These are phyloP conservation scores for Mycosphaerella arachidis DNA, from an alignment of 2,329 filamentous ascomycete genomes.

Conservation along the genomic window DNA sequence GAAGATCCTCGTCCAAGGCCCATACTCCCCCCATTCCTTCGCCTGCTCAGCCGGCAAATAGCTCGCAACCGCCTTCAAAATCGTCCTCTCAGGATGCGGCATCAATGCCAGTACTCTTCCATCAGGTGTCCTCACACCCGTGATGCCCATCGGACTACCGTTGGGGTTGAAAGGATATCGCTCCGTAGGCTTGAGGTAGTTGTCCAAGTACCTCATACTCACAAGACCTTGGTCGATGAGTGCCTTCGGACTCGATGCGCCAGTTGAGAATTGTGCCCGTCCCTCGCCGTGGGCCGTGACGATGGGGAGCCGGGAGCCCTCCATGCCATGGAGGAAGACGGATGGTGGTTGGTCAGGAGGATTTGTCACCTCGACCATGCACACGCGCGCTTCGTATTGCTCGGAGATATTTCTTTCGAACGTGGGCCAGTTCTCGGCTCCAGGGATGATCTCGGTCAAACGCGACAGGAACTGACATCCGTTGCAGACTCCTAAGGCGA, in stretches of 20 bases:
- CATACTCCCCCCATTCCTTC: slow-evolving; percentile 71
- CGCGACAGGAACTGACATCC: slow-evolving; percentile 92
- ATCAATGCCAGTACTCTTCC: slow-evolving; percentile 83
- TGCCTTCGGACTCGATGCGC: slow-evolving; percentile 41
- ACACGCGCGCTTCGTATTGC: slow-evolving; percentile 84
- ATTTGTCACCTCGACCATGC: slow-evolving; percentile 76
- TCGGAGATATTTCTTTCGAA: slow-evolving; percentile 81
- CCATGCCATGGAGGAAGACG: slow-evolving; percentile 91
- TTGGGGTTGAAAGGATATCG: slow-evolving; percentile 87
- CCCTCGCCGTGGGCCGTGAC: slow-evolving; percentile 90
- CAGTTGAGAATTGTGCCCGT: slow-evolving; percentile 58
- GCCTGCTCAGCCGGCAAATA: slow-evolving; percentile 62
- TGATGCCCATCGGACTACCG: slow-evolving; percentile 75
- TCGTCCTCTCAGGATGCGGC: slow-evolving; percentile 89
- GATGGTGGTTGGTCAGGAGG: slow-evolving; percentile 50
- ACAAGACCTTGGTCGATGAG: slow-evolving; percentile 66
- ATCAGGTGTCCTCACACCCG: slow-evolving; percentile 70
- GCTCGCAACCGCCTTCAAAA: slow-evolving; percentile 72
- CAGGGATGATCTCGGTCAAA: slow-evolving; percentile 77
- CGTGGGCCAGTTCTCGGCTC: slow-evolving; percentile 74
- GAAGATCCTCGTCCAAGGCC: slow-evolving; percentile 83
- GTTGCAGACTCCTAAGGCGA: slow-evolving; percentile 92
- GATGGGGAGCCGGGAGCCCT: slow-evolving; percentile 74
- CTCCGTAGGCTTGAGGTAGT: slow-evolving; percentile 69
- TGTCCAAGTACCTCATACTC: slow-evolving; percentile 80